Evolutionary conservation across 2,329 filamentous ascomycete species (phyloP).

Genomic region (Colletotrichum sp.): DNA sequence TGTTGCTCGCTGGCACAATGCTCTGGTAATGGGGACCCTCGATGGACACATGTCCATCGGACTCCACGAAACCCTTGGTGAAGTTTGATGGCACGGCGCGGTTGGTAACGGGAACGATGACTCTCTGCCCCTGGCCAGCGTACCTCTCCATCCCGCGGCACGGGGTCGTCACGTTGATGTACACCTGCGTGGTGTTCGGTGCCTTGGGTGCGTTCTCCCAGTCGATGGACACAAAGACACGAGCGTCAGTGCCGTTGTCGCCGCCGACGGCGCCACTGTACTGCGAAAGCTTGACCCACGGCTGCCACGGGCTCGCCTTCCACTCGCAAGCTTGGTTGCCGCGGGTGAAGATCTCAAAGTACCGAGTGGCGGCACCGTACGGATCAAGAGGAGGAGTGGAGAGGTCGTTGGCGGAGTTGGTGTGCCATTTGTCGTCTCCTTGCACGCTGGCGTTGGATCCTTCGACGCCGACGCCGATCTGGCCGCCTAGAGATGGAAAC

Average conservation of each 20-base stretch:
- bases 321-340: conserved; percentile 60
- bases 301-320: conserved; percentile 48
- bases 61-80: conserved; percentile 65
- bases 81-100: conserved; percentile 56
- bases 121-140: conserved; percentile 41
- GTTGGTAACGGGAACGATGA: conserved; percentile 61
- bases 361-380: conserved; percentile 60
- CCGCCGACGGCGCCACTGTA: conserved; percentile 54
- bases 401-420: conserved; percentile 57
- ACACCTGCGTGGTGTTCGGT: conserved; percentile 48
- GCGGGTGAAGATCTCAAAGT: conserved; percentile 68
- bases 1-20: conserved; percentile 34
- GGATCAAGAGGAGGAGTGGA: conserved; percentile 62
- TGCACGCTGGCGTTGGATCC: conserved; percentile 70
- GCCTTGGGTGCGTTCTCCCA: conserved; percentile 62
- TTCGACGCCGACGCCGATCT: conserved; percentile 68
- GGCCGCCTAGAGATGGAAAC: conserved; percentile 64
- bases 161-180: conserved; percentile 56
- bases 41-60: conserved; percentile 61
- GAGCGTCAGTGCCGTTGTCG: conserved; percentile 53
- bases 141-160: conserved; percentile 50
- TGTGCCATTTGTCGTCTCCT: conserved; percentile 55
- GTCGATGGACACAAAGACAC: conserved; percentile 61
- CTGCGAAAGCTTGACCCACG: conserved; percentile 58
- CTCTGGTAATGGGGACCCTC: conserved; percentile 58